Conservation (phyloP, 257 asterid genomes). For the Gentiana macrophylla region DNA sequence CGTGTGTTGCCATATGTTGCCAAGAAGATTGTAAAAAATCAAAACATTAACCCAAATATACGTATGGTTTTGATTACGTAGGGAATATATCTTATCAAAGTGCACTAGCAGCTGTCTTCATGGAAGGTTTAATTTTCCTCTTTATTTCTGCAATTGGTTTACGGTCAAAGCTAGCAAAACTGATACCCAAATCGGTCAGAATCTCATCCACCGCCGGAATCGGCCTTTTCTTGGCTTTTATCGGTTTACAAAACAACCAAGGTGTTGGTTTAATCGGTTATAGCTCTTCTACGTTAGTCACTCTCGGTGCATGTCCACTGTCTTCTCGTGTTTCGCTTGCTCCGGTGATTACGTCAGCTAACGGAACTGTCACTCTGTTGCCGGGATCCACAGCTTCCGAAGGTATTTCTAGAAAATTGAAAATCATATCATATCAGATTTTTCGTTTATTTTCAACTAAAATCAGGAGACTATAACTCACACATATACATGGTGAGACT, state of each 20-base stretch:
- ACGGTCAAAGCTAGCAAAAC: conserved; percentile 65
- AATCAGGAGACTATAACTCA: too few relatives aligned
- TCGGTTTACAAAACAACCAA: conserved; percentile 73
- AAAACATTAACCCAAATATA: too few relatives aligned
- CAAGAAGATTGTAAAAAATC: too few relatives aligned
- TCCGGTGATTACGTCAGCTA: conserved; percentile 33
- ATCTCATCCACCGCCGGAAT: conserved; percentile 90
- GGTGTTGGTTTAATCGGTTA: conserved; percentile 71
- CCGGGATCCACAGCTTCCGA: conserved; percentile 69
- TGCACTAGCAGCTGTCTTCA: conserved; percentile 86
- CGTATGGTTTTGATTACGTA: too few relatives aligned
- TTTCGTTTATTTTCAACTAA: too few relatives aligned
- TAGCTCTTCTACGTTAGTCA: conserved; percentile 72
- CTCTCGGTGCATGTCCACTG: conserved; percentile 77
- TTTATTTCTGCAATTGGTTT: conserved; percentile 65
- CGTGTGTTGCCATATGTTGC: too few relatives aligned
- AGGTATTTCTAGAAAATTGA: conserved; percentile 16
- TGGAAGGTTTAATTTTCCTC: conserved; percentile 67
- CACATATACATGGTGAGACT: too few relatives aligned
- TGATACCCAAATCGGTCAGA: conserved; percentile 74
- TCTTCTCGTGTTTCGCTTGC: conserved; percentile 52
- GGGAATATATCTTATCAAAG: conserved; percentile 42
- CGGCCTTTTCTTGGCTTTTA: conserved; percentile 76
- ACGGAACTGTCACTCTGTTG: conserved; percentile 55
- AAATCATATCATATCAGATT: too few relatives aligned